Conservation (phyloP, 2,329 filamentous ascomycete species). For the Calonectria pteridis region DNA sequence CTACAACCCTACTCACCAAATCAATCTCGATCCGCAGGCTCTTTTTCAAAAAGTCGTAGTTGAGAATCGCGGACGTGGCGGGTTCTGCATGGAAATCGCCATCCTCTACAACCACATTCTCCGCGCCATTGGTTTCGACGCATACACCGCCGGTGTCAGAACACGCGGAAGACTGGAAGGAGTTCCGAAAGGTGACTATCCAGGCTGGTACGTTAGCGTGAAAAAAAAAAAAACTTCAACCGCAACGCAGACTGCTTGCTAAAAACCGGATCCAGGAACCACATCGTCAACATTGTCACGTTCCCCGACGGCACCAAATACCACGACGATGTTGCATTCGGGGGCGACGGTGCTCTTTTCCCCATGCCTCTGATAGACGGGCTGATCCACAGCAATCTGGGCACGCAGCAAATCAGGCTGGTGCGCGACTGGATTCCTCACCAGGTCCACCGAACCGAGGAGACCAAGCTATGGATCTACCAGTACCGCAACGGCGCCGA, state of each 20-base stretch:
- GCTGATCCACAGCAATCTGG: constrained; percentile 60
- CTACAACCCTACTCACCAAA: constrained; percentile 56
- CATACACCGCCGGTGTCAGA: constrained; percentile 69
- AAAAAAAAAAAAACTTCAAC: not conserved
- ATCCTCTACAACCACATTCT: constrained; percentile 68
- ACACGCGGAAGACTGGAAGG: constrained; percentile 56
- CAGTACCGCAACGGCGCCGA: constrained; percentile 65
- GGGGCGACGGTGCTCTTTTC: constrained; percentile 70
- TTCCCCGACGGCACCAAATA: constrained; percentile 62
- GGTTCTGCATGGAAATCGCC: constrained; percentile 72
- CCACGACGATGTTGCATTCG: constrained; percentile 74
- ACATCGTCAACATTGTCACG: constrained; percentile 73
- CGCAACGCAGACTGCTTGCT: not conserved
- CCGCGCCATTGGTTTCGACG: constrained; percentile 61
- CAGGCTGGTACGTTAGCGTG: constrained; percentile 55
- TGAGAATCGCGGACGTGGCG: constrained; percentile 59
- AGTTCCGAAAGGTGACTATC: constrained; percentile 57
- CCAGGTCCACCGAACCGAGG: constrained; percentile 49
- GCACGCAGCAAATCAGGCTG: constrained; percentile 68
- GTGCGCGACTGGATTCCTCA: constrained; percentile 60
- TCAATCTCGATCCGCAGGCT: constrained; percentile 58
- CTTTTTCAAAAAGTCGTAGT: constrained; percentile 64
- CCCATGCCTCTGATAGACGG: constrained; percentile 66
- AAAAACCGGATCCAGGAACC: constrained; percentile 53
- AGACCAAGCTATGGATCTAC: constrained; percentile 72